Conservation (phyloP, 202 grass and related monocot species). For the Zoysia matrella region DNA sequence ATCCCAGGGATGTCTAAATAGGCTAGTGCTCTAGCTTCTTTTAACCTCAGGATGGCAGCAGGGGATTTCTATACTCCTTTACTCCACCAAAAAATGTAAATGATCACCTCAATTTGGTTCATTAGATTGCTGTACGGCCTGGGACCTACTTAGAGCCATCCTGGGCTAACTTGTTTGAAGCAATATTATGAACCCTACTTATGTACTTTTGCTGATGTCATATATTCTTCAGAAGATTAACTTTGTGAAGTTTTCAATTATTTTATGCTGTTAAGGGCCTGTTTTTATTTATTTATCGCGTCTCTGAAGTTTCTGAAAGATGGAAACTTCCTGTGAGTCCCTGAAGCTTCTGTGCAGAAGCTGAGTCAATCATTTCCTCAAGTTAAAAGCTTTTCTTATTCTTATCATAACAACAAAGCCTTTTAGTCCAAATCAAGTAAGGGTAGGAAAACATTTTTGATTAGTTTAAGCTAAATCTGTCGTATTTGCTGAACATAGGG, state of each 20-base stretch:
- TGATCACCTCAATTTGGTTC: slow-evolving; percentile 22
- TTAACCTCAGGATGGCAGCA: neutral
- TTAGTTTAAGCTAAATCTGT: slow-evolving; percentile 2
- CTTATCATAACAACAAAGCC: too few species aligned
- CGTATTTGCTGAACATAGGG: slow-evolving; percentile 8
- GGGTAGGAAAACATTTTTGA: neutral
- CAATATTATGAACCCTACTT: neutral
- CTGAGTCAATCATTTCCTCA: slow-evolving; percentile 4
- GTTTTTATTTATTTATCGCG: neutral
- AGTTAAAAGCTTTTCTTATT: neutral
- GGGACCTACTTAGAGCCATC: neutral
- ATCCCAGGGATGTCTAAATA: neutral
- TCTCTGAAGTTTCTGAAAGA: neutral
- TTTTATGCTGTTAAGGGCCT: neutral
- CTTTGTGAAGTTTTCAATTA: neutral
- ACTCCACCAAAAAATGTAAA: neutral
- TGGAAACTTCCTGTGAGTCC: neutral
- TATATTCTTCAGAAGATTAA: neutral
- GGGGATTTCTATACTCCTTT: neutral
- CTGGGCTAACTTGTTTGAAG: slow-evolving; percentile 25
- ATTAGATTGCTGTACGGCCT: neutral
- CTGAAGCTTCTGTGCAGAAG: slow-evolving; percentile 11
- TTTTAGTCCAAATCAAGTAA: too few species aligned
- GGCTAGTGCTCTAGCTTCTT: neutral
- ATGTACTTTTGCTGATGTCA: neutral